Evolutionary conservation across 1,284 basidiomycete genomes (phyloP), one percentile per base, ranked within the genome.

Genomic region (Amylostereum areolatum): DNA sequence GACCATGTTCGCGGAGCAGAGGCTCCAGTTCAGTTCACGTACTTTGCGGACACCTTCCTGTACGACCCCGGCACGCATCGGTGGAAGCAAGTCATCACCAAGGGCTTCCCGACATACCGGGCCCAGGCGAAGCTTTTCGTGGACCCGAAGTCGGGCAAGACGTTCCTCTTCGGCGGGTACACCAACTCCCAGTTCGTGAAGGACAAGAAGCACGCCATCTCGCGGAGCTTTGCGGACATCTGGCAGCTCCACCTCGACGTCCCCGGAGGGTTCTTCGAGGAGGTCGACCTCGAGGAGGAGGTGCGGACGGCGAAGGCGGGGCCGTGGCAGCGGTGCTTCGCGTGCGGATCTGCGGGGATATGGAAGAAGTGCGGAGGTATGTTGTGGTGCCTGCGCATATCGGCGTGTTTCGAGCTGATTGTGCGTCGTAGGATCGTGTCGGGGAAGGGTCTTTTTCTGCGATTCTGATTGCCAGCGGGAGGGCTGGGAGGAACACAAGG

Each of bases 251-350:
- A 59, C 18, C 40, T 69, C n/a, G 65, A 69, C 48, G 45, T 61
- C 30, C 55, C 55, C 0, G 62, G 62, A n/a, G 66, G 66, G 2
- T 48, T 57, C 40, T 64, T 67, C 32, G 56, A 63, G 10, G 55
- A 55, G 6, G 60, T 63, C 5, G 59, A 68, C 43, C 30, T 62
- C 7, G 59, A 63, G 32, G 62, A 64, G 7, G 69, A 69, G 54
- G 55, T 54, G 11, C 55, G 61, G 42, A 61, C 61, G 7, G 66
- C 65, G 32, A 56, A 51, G 42, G 51, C 60, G 11, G 67, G 68
- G 6, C 69, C 68, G 18, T 71, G 66, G 65, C 59, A 63, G 50
- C 51, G 66, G 11, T 70, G 67, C 52, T 69, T 68, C 53, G 55
- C 57, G 11, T 70, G 68, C 51, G 64, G 61, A 1, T 54, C 52